phyloP scores from a whole-genome alignment of 2,329 filamentous ascomycete genomes.

The Aspergillus neoniger region DNA sequence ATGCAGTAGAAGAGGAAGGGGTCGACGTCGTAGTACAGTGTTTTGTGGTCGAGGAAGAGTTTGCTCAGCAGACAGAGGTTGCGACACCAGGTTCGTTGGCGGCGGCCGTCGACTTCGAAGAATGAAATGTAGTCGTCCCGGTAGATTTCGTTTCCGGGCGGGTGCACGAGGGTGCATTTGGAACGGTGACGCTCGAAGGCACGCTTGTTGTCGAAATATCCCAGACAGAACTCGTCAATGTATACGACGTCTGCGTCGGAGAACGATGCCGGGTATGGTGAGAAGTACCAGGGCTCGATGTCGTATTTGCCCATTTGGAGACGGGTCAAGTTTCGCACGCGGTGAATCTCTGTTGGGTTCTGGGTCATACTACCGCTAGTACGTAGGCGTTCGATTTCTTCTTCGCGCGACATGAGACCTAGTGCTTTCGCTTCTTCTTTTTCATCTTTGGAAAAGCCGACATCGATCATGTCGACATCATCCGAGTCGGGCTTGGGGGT shows the following conservation, averaged over 20 bases:
- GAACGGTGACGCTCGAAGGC: slow-evolving; percentile 81
- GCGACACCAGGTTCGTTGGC: slow-evolving; percentile 97
- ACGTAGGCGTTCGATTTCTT: slow-evolving; percentile 93
- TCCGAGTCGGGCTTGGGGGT: slow-evolving; percentile 44
- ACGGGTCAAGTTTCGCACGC: slow-evolving; percentile 90
- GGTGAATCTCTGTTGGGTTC: slow-evolving; percentile 93
- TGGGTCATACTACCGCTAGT: slow-evolving; percentile 98
- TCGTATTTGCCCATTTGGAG: slow-evolving; percentile 92
- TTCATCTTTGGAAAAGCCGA: slow-evolving; percentile 30
- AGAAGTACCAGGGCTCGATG: slow-evolving; percentile 98
- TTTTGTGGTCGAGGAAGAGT: slow-evolving; percentile 97
- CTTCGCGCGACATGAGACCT: slow-evolving; percentile 64
- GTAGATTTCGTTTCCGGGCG: slow-evolving; percentile 97
- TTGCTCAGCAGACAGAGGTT: slow-evolving; percentile 96
- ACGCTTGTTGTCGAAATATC: slow-evolving; percentile 81
- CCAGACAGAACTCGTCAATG: slow-evolving; percentile 96
- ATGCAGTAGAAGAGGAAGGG: slow-evolving; percentile 97
- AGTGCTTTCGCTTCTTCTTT: slow-evolving; percentile 43
- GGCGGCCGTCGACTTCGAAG: slow-evolving; percentile 95
- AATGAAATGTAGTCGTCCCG: slow-evolving; percentile 87
- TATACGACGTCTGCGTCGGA: slow-evolving; percentile 86
- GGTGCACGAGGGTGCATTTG: slow-evolving; percentile 90
- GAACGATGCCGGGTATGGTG: slow-evolving; percentile 88
- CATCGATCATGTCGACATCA: slow-evolving; percentile 49
- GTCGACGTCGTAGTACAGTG: slow-evolving; percentile 95